A percentile compares a stretch with the other conserved stretches of the same genome.
Conservation (phyloP, 805 yeast species). For the Osmozyma mogii region DNA sequence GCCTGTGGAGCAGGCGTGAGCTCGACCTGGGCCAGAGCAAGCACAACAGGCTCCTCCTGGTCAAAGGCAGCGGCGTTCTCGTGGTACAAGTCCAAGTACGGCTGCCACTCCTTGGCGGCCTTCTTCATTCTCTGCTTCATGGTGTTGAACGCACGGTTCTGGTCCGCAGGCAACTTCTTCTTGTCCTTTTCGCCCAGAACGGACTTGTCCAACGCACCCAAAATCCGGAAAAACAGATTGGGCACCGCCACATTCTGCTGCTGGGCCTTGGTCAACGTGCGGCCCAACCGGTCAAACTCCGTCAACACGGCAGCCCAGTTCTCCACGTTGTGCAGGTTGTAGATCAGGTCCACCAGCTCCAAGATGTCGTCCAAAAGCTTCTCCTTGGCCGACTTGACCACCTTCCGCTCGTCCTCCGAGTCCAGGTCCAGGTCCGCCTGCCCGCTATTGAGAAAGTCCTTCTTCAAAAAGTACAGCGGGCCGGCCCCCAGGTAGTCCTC, state of each 20-base stretch:
- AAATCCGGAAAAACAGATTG: constrained; percentile 54
- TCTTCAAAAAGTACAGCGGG: constrained; percentile 49
- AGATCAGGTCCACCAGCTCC: constrained; percentile 56
- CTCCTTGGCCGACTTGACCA: constrained; percentile 90
- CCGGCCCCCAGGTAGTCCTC: constrained; percentile 33
- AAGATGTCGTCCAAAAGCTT: constrained; percentile 85
- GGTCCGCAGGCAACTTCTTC: constrained; percentile 73
- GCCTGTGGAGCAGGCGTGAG: constrained; percentile 10
- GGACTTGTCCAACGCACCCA: constrained; percentile 67
- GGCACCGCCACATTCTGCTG: constrained; percentile 79
- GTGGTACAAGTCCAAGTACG: constrained; percentile 50
- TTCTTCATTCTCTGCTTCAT: constrained; percentile 83
- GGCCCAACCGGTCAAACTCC: constrained; percentile 74
- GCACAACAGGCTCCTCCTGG: constrained; percentile 37
- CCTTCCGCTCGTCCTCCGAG: constrained; percentile 63
- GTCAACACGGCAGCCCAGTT: constrained; percentile 73
- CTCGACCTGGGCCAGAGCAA: constrained; percentile 19
- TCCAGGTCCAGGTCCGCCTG: constrained; percentile 36
- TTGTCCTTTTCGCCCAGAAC: constrained; percentile 44
- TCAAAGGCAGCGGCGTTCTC: constrained; percentile 71
- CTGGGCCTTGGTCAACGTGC: constrained; percentile 55
- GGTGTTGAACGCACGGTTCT: constrained; percentile 80
- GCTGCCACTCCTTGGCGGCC: constrained; percentile 60
- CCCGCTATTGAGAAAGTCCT: constrained; percentile 35
- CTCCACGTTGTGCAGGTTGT: constrained; percentile 55